Base-by-base conservation (phyloP, 176 grass and related monocot species). In the Avena eriantha region DNA sequence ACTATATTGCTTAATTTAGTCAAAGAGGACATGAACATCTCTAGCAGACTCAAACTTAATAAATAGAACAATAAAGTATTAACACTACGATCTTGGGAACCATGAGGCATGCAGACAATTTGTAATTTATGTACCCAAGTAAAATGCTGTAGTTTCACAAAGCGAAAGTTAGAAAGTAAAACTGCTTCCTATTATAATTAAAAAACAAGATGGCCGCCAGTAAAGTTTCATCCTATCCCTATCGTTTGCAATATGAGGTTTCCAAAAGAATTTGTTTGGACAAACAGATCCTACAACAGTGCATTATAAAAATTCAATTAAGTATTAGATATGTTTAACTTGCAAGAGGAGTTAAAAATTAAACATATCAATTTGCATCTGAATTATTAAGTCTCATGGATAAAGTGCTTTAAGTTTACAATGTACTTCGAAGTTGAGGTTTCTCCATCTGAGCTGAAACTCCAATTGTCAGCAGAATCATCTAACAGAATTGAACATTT, bases 381-480 rank as follows among this genome's bases (percentile, higher is more conserved):
- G 31, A 90, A 87, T 69, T 60, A 61, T 54, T 73, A n/a, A 56
- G 51, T 61, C 36, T 18, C 69, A 88, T 47, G 23, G 77, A 91
- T 61, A 83, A 81, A 92, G 87, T 86, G 72, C 16, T 80, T 82
- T 89, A 84, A 90, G 78, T 88, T 95, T 98, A 98, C 96, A 95
- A 95, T 98, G 93, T 98, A 98, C 90, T 98, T 98, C 80, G 83
- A 91, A 84, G 93, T 91, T 83, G 93, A 92, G 80, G 93, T 90
- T 89, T 87, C 92, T 56, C 86, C 86, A 80, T 98, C 92, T 79
- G 81, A 83, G 74, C 70, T 88, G 81, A 94, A 98, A 83, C 82
- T 95, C 96, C 96, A 98, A 63, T 88, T 94, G 71, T 92, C 90
- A 80, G 86, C 66, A 77, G 88, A 88, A 90, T 98, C 93, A 71